Percentiles rank a stretch among this genome's conserved stretches.
Evolutionary conservation across 2,329 filamentous ascomycete species (phyloP).

Genomic region (Ophiosphaerella narmari): DNA sequence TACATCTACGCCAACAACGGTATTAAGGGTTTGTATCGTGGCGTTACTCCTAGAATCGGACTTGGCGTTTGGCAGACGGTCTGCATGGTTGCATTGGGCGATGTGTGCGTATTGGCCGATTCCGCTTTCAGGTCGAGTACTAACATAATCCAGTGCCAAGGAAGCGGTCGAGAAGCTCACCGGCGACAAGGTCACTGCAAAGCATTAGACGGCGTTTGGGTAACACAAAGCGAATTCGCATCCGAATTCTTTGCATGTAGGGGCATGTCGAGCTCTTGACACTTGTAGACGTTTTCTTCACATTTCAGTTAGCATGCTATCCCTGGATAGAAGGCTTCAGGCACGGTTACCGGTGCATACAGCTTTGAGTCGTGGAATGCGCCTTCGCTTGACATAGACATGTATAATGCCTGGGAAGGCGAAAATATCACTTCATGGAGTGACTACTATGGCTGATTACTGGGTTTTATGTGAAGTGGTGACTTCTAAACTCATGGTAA

Average conservation of each 20-base stretch:
- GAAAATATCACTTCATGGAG: background rate
- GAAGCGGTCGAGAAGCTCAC: constrained; percentile 68
- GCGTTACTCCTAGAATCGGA: constrained; percentile 90
- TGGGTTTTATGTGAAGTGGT: background rate
- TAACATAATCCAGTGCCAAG: constrained; percentile 59
- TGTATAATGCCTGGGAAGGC: constrained; percentile 3
- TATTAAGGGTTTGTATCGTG: constrained; percentile 90
- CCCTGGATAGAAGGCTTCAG: too few species aligned
- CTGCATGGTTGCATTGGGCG: constrained; percentile 98
- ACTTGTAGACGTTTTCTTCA: constrained; percentile 5
- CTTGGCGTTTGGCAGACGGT: constrained; percentile 98
- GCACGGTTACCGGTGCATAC: too few species aligned
- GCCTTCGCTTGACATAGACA: too few species aligned
- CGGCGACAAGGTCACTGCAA: constrained; percentile 66
- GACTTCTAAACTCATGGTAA: too few species aligned
- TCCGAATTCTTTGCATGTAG: too few species aligned
- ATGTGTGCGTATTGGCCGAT: constrained; percentile 71
- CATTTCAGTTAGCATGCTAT: too few species aligned
- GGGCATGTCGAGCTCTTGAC: background rate
- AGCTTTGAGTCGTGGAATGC: too few species aligned
- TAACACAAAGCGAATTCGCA: background rate
- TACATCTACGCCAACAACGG: constrained; percentile 95
- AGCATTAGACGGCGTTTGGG: constrained; percentile 58
- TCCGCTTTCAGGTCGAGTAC: constrained; percentile 5
- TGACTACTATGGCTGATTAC: background rate